Evolutionary conservation across 2,329 filamentous ascomycete species (phyloP), one percentile per base, ranked within the genome.

Genomic region (Alternaria brassicicola): DNA sequence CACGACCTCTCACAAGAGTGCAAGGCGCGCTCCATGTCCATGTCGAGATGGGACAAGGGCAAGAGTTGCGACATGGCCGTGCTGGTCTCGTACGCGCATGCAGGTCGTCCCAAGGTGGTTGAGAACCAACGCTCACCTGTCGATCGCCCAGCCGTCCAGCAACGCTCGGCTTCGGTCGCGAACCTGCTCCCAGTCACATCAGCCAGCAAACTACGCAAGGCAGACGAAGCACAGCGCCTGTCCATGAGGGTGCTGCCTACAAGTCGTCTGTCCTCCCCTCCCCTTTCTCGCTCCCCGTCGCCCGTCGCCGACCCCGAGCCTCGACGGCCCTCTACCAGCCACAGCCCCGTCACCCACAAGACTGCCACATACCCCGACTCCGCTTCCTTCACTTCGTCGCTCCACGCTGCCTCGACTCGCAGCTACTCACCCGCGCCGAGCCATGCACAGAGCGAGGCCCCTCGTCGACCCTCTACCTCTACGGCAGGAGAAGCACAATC

Each of bases 41-140:
- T 76, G 19, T 71, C 71, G 7, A 36, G 69, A 51, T 72, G 68
- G 64, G 68, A 74, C 45, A 72, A 73, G 53, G 71, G 71, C 45
- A 70, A 70, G 66, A 74, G 70, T 58, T 72, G 71, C 56, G 74
- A 78, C 64, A 68, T 76, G 64, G 76, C 76, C 33, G 72, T 76
- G 42, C 67, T 69, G 38, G 73, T 78, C 13, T 77, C 76, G 12
- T 76, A 75, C 47, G 71, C 74, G 35, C 75, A 75, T 30, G 75
- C 69, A 21, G 76, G 76, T 17, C 74, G 76, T 7, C 74, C 76
- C 43, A 78, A 76, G 66, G 69, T 78, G 6, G 75, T 78, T 43
- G 64, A 78, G 39, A 69, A 74, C 35, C 68, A 52, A 63, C 69
- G 48, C 49, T 70, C 50, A 17, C 64, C 57, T 38, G 49, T 36